Evolutionary conservation across 345 rosid species (phyloP).

Genomic region (Linum tenue): DNA sequence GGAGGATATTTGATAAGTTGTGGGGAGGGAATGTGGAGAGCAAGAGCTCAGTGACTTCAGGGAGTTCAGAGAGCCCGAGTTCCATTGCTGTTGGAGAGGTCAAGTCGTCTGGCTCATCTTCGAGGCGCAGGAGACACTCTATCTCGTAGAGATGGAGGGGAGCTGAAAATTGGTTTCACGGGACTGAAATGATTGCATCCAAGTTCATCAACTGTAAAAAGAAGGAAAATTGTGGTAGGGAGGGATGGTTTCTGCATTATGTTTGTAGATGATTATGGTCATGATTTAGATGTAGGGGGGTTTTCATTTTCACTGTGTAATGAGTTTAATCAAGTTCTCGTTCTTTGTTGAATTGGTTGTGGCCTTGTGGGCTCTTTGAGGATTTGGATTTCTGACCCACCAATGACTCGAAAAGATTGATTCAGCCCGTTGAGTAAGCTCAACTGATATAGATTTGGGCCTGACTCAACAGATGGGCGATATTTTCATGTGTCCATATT

Average conservation of each 20-base stretch:
- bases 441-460: no score
- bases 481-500: no score
- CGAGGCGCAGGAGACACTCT: conserved; percentile 67
- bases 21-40: conserved; percentile 45
- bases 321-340: no score
- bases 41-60: conserved; percentile 73
- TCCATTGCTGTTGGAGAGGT: conserved; percentile 51
- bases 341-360: no score
- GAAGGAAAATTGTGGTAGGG: background rate
- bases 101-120: conserved; percentile 60
- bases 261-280: background rate
- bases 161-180: no score
- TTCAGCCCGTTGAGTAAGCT: no score
- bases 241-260: background rate
- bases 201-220: background rate
- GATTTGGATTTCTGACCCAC: no score
- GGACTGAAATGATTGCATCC: background rate
- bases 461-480: no score
- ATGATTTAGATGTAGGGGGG: background rate
- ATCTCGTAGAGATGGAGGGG: conserved; percentile 34
- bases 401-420: no score
- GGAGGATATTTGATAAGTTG: conserved; percentile 71
- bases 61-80: conserved; percentile 78
- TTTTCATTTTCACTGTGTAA: no score
- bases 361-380: no score